These are phyloP conservation scores for Thymus quinquecostatus DNA, from an alignment of 257 asterid species.

Conservation along the genomic window DNA sequence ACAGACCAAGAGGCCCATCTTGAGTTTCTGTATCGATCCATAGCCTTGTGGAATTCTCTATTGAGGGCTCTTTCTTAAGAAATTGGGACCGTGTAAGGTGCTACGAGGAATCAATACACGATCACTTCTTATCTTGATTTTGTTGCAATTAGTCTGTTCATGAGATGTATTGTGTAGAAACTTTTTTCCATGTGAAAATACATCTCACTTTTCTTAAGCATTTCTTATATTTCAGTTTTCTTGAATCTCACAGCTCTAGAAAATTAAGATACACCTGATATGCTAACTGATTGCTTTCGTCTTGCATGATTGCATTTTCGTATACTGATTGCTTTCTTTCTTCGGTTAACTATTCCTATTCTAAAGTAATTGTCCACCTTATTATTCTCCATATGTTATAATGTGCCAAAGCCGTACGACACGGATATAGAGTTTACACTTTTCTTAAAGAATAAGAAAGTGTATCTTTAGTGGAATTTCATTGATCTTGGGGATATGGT, in stretches of 20 bases:
- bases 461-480: constrained; percentile 34
- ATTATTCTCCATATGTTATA: constrained; percentile 28
- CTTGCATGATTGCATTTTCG: background rate
- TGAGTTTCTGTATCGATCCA: constrained; percentile 15
- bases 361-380: constrained; percentile 37
- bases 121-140: constrained; percentile 20
- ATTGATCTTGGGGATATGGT: constrained; percentile 37
- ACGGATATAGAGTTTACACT: constrained; percentile 34
- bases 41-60: constrained; percentile 4
- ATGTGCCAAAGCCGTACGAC: constrained; percentile 32
- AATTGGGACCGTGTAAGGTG: constrained; percentile 22
- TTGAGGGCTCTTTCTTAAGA: background rate
- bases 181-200: constrained; percentile 36
- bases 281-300: background rate
- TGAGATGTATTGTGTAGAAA: constrained; percentile 32
- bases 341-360: constrained; percentile 26
- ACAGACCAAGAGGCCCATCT: constrained; percentile 13
- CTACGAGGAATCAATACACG: constrained; percentile 23
- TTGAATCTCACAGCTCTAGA: background rate
- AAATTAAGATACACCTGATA: constrained; percentile 1
- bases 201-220: constrained; percentile 14
- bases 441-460: constrained; percentile 29
- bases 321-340: constrained; percentile 7
- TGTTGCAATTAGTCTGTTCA: constrained; percentile 26
- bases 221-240: background rate